phyloP scores from a whole-genome alignment of 352 stramenopile species.

The Phytopythium montanum region DNA sequence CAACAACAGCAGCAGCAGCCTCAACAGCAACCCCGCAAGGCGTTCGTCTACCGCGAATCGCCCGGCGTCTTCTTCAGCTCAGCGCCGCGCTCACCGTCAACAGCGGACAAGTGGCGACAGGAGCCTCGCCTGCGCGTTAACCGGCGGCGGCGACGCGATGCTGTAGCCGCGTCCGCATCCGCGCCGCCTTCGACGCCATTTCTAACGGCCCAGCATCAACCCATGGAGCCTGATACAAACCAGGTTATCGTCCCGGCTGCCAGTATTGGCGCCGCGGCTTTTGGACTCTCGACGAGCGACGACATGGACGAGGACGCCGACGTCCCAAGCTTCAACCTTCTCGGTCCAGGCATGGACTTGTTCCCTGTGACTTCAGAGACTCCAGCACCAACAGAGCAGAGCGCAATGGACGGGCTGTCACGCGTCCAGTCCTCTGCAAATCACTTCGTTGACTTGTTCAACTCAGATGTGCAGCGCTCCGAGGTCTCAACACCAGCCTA shows the following conservation, averaged over 20 bases:
- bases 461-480: background rate
- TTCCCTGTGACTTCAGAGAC: slow-evolving; percentile 10
- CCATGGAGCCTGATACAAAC: background rate
- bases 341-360: slow-evolving; percentile 22
- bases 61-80: slow-evolving; percentile 46
- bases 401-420: background rate
- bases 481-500: background rate
- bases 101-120: slow-evolving; percentile 18
- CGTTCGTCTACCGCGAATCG: slow-evolving; percentile 14
- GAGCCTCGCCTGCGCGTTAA: slow-evolving; percentile 38
- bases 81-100: background rate
- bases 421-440: background rate
- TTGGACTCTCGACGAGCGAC: background rate
- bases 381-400: no score
- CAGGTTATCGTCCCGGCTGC: background rate
- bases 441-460: background rate
- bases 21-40: background rate
- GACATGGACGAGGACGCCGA: slow-evolving; percentile 19
- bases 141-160: slow-evolving; percentile 8
- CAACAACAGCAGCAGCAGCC: background rate
- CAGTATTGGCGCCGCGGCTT: background rate
- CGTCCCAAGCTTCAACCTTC: slow-evolving; percentile 46
- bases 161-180: background rate
- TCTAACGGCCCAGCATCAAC: background rate
- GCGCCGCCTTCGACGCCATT: background rate